These are phyloP conservation scores for Cadophora sp. DNA, from an alignment of 2,329 filamentous ascomycete species.

Conservation along the genomic window DNA sequence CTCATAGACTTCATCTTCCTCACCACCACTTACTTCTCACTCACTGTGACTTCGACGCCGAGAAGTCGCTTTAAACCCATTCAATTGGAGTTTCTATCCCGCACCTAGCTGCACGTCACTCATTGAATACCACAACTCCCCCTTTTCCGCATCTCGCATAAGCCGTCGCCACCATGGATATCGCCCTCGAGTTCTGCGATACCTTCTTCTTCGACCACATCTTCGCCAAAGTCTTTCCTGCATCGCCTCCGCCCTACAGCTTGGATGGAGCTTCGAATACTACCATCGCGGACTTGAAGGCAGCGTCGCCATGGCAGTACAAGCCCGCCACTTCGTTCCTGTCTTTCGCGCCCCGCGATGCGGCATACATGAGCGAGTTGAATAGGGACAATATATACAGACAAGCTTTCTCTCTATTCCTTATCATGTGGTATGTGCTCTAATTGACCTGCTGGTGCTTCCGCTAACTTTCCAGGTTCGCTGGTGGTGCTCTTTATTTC, in stretches of 20 bases:
- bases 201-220: slow-evolving; percentile 80
- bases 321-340: slow-evolving; percentile 76
- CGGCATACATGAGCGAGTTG: slow-evolving; percentile 81
- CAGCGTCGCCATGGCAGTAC: slow-evolving; percentile 70
- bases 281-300: slow-evolving; percentile 60
- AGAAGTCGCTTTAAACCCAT: slow-evolving; percentile 19
- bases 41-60: neutral
- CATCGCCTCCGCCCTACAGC: slow-evolving; percentile 58
- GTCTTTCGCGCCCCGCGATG: slow-evolving; percentile 71
- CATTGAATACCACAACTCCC: neutral
- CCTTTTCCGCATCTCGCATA: neutral
- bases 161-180: slow-evolving; percentile 72
- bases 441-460: neutral
- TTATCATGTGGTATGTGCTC: slow-evolving; percentile 80
- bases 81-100: slow-evolving; percentile 18
- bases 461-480: slow-evolving; percentile 65
- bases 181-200: slow-evolving; percentile 86
- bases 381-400: slow-evolving; percentile 78
- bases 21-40: neutral
- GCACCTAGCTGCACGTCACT: neutral
- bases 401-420: slow-evolving; percentile 76
- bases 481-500: slow-evolving; percentile 86
- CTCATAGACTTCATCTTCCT: neutral
- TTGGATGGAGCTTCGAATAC: slow-evolving; percentile 54
- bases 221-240: slow-evolving; percentile 76